These are phyloP conservation scores for Fusarium sp. DNA, from an alignment of 2,329 filamentous ascomycete genomes.

Conservation along the genomic window DNA sequence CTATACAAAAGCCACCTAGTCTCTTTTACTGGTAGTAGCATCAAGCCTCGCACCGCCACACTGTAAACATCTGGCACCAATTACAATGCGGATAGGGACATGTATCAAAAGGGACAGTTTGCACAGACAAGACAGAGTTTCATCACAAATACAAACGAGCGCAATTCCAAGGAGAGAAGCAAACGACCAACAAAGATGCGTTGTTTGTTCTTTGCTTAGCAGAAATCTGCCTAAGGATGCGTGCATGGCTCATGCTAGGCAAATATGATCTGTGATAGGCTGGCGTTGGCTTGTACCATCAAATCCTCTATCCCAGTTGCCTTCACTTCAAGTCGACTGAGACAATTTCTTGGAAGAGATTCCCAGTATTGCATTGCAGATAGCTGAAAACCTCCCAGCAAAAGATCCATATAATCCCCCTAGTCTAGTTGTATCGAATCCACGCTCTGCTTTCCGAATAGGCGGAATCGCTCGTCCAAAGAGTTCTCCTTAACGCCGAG, in stretches of 20 bases:
- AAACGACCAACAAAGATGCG: background rate
- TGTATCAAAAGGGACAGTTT: slow-evolving; percentile 20
- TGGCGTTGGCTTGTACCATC: background rate
- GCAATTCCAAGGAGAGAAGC: background rate
- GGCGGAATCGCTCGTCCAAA: slow-evolving; percentile 6
- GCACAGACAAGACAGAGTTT: background rate
- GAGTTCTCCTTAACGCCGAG: slow-evolving; percentile 32
- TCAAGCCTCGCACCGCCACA: slow-evolving; percentile 36
- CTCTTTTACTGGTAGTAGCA: background rate
- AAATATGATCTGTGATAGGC: background rate
- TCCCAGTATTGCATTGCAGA: background rate
- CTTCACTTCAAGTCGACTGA: background rate
- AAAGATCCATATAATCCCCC: background rate
- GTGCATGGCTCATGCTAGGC: background rate
- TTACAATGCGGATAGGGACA: slow-evolving; percentile 6
- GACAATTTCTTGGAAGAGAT: background rate
- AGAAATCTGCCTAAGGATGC: background rate
- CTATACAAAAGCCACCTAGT: slow-evolving; percentile 22
- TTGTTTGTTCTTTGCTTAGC: background rate
- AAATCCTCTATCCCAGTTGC: background rate
- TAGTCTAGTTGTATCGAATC: slow-evolving; percentile 2
- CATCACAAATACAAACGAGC: background rate
- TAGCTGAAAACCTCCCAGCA: background rate
- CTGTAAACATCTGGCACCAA: slow-evolving; percentile 18
- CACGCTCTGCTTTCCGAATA: background rate